Evolutionary conservation across 176 grass and related monocot species (phyloP).

Genomic region (Olyra latifolia): DNA sequence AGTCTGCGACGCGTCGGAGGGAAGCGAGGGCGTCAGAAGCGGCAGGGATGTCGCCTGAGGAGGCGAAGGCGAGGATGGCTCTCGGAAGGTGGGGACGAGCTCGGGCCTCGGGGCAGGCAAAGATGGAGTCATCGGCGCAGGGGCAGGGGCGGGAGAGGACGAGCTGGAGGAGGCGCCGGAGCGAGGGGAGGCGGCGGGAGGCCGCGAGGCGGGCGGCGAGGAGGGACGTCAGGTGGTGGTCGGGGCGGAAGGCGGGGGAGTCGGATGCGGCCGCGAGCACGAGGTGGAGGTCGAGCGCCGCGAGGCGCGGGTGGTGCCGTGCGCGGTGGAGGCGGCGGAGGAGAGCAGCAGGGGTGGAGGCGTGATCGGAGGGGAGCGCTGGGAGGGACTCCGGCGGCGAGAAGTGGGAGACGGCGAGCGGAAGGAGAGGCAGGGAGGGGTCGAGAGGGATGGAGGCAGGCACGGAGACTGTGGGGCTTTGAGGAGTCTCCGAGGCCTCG

Average conservation of each 20-base stretch:
- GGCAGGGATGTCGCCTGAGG: slow-evolving; percentile 53
- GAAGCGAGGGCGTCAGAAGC: slow-evolving; percentile 42
- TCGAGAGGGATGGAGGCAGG: slow-evolving; percentile 40
- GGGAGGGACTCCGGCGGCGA: slow-evolving; percentile 50
- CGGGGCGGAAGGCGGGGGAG: slow-evolving; percentile 63
- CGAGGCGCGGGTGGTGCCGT: slow-evolving; percentile 59
- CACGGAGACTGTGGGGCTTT: neutral
- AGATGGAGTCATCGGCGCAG: slow-evolving; percentile 70
- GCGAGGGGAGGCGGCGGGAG: slow-evolving; percentile 54
- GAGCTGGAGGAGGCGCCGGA: slow-evolving; percentile 51
- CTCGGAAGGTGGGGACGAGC: slow-evolving; percentile 63
- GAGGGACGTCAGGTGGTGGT: slow-evolving; percentile 59
- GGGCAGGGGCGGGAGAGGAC: slow-evolving; percentile 60
- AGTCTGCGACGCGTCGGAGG: slow-evolving; percentile 53
- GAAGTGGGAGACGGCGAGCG: slow-evolving; percentile 58
- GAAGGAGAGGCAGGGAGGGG: slow-evolving; percentile 47
- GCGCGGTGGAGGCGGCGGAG: slow-evolving; percentile 48
- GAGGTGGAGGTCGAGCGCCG: slow-evolving; percentile 68
- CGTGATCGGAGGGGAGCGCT: slow-evolving; percentile 37
- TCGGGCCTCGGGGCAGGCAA: slow-evolving; percentile 68
- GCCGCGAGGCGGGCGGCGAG: slow-evolving; percentile 47
- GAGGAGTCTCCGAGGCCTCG: neutral
- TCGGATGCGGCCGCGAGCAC: slow-evolving; percentile 49
- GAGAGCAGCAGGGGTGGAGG: slow-evolving; percentile 38
- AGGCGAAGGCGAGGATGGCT: slow-evolving; percentile 62